Evolutionary conservation across 2,329 filamentous ascomycete species (phyloP).

Genomic region (Sarocladium strictum): DNA sequence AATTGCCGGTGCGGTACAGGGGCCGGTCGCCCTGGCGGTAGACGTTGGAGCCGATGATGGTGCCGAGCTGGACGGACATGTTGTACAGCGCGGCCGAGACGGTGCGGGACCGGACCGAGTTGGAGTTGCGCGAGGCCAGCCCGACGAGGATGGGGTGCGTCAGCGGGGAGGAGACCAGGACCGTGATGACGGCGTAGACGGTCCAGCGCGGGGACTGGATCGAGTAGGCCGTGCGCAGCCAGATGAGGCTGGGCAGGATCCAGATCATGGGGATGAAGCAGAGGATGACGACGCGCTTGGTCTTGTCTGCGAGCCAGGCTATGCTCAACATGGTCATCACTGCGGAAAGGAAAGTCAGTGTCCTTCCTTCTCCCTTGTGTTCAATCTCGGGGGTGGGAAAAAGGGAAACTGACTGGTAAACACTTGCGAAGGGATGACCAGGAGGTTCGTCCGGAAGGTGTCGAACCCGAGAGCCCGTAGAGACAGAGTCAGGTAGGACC

Average conservation of each 20-base stretch:
- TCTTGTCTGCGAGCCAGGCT: slow-evolving; percentile 32
- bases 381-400: not conserved
- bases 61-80: slow-evolving; percentile 40
- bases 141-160: not conserved
- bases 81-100: slow-evolving; percentile 60
- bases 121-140: slow-evolving; percentile 41
- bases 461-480: slow-evolving; percentile 18
- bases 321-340: slow-evolving; percentile 30
- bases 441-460: slow-evolving; percentile 54
- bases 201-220: slow-evolving; percentile 26
- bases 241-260: slow-evolving; percentile 53
- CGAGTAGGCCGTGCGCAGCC: slow-evolving; percentile 34
- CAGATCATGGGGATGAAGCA: slow-evolving; percentile 50
- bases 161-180: slow-evolving; percentile 32
- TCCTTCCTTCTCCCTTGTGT: no score
- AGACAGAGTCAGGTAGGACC: slow-evolving; percentile 21
- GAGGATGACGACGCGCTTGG: slow-evolving; percentile 20
- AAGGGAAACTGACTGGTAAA: slow-evolving; percentile 16
- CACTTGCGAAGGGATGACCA: slow-evolving; percentile 52
- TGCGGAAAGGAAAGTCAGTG: slow-evolving; percentile 5
- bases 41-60: slow-evolving; percentile 34
- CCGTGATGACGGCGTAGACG: slow-evolving; percentile 33
- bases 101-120: slow-evolving; percentile 53
- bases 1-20: slow-evolving; percentile 7
- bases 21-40: slow-evolving; percentile 25